Percentiles rank a stretch among this genome's conserved stretches.
Evolutionary conservation across 2,329 filamentous ascomycete genomes (phyloP).

Genomic region (Colletotrichum godetiae): DNA sequence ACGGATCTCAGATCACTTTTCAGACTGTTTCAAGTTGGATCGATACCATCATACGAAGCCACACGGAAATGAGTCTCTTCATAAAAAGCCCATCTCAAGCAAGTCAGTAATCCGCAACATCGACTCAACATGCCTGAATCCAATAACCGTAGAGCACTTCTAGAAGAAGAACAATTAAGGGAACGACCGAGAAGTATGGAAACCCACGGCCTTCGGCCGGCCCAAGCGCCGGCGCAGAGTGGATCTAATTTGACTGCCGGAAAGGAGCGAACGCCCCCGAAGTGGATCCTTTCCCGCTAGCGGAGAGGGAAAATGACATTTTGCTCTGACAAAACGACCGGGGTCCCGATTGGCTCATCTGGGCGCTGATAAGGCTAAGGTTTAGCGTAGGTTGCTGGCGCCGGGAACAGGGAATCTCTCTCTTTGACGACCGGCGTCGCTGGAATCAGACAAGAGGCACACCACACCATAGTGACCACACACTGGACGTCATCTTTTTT

Average conservation of each 20-base stretch:
- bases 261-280: constrained; percentile 10
- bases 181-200: not conserved
- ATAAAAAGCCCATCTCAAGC: not conserved
- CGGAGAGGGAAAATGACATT: constrained; percentile 25
- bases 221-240: constrained; percentile 4
- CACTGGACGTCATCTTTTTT: constrained; percentile 15
- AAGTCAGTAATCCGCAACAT: not conserved
- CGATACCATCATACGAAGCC: not conserved
- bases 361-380: constrained; percentile 34
- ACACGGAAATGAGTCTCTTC: not conserved
- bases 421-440: constrained; percentile 1
- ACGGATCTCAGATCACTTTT: not conserved
- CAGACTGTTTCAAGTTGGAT: not conserved
- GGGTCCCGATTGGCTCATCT: constrained; percentile 22
- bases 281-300: constrained; percentile 1
- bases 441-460: not conserved
- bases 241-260: not conserved
- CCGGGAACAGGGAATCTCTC: constrained; percentile 21
- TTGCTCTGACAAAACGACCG: constrained; percentile 31
- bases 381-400: constrained; percentile 11
- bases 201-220: constrained; percentile 14
- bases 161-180: not conserved
- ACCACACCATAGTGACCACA: not conserved
- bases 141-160: not conserved
- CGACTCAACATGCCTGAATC: not conserved